phyloP scores from a whole-genome alignment of 2,329 filamentous ascomycete genomes.

The Parastagonospora avenae region DNA sequence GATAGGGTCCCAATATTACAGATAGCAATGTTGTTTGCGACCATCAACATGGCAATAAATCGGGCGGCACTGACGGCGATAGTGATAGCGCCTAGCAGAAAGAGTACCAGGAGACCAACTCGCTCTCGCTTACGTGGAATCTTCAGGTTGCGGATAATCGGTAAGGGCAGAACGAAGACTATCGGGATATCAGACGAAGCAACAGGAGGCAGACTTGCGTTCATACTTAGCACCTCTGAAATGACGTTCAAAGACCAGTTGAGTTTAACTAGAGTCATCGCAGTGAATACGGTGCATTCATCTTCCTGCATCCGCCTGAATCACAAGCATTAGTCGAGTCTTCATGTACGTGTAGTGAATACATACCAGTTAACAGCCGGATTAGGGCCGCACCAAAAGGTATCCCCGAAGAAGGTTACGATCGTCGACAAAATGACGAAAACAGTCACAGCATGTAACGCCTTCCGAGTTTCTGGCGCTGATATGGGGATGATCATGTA shows the following conservation, averaged over 20 bases:
- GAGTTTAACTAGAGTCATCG: slow-evolving; percentile 3
- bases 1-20: not conserved
- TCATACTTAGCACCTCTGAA: slow-evolving; percentile 10
- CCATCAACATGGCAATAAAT: slow-evolving; percentile 2
- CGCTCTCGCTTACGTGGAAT: slow-evolving; percentile 3
- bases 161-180: slow-evolving; percentile 7
- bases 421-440: slow-evolving; percentile 7
- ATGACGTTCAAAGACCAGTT: slow-evolving; percentile 14
- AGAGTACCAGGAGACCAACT: slow-evolving; percentile 5
- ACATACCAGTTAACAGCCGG: slow-evolving; percentile 6
- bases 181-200: not conserved
- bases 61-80: slow-evolving; percentile 4
- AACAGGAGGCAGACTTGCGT: no score
- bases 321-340: not conserved
- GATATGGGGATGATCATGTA: slow-evolving; percentile 9
- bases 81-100: slow-evolving; percentile 6
- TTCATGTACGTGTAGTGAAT: not conserved
- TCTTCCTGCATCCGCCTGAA: not conserved
- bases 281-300: slow-evolving; percentile 5
- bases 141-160: not conserved
- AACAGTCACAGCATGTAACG: slow-evolving; percentile 3
- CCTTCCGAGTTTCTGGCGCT: slow-evolving; percentile 1
- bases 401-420: slow-evolving; percentile 8
- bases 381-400: slow-evolving; percentile 12
- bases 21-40: slow-evolving; percentile 7